phyloP scores from a whole-genome alignment of 371 early-diverging fungal species.

The Mortierella sp. region DNA sequence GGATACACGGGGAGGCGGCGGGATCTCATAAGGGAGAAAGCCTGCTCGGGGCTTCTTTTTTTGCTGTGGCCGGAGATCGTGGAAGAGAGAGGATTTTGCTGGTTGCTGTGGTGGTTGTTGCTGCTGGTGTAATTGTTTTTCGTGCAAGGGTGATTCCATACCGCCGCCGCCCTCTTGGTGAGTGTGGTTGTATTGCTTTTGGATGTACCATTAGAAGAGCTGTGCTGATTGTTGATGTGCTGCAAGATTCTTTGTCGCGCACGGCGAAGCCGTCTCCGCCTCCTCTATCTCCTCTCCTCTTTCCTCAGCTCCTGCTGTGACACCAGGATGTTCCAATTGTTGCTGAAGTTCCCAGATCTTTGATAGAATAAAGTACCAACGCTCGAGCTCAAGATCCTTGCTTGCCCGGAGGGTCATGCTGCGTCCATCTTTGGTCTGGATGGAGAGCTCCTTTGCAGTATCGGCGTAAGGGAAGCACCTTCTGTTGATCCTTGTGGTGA shows the following conservation, averaged over 20 bases:
- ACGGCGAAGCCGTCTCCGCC: background rate
- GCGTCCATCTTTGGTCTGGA: conserved; percentile 40
- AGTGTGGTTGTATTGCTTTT: conserved; percentile 27
- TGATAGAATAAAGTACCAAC: conserved; percentile 27
- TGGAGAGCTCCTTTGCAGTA: conserved; percentile 19
- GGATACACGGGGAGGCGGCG: conserved; percentile 32
- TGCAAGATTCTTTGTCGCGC: conserved; percentile 22
- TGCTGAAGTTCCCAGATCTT: conserved; percentile 36
- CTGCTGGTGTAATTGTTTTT: conserved; percentile 8
- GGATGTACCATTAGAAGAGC: conserved; percentile 40
- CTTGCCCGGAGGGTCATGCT: conserved; percentile 30
- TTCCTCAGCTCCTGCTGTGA: background rate
- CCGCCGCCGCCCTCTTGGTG: background rate
- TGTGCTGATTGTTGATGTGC: conserved; percentile 48
- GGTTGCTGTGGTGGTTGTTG: conserved; percentile 1
- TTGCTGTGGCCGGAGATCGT: conserved; percentile 19
- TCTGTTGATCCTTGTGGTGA: conserved; percentile 9
- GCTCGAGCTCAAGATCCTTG: conserved; percentile 39
- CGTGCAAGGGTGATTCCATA: background rate
- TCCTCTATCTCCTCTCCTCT: background rate
- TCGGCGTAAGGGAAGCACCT: conserved; percentile 31
- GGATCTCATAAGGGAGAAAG: conserved; percentile 28
- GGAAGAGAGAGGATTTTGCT: background rate
- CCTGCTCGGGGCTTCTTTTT: conserved; percentile 23
- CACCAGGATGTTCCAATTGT: conserved; percentile 5